These are phyloP conservation scores for Ophidiomyces ophidiicola DNA, from an alignment of 2,329 filamentous ascomycete genomes.

Conservation along the genomic window DNA sequence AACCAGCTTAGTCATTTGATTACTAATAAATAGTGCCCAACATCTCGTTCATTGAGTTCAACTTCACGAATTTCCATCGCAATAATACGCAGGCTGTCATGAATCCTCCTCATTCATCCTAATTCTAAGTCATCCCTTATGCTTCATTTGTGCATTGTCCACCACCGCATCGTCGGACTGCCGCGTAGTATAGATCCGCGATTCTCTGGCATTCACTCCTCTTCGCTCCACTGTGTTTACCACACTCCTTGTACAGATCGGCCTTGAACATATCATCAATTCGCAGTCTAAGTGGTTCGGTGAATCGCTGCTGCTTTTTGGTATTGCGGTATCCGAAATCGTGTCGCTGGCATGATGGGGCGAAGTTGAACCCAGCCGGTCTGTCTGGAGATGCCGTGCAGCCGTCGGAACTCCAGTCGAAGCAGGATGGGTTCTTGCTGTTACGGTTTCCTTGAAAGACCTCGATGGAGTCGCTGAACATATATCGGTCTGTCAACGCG, in stretches of 20 bases:
- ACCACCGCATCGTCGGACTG: constrained; percentile 12
- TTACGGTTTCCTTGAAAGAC: constrained; percentile 35
- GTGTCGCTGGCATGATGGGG: constrained; percentile 40
- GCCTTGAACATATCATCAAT: constrained; percentile 40
- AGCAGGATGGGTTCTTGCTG: constrained; percentile 28
- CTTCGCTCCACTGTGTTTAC: constrained; percentile 6
- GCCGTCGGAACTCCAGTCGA: constrained; percentile 29
- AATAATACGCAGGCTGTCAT: no score
- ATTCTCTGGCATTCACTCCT: constrained; percentile 8
- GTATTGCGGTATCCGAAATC: constrained; percentile 48
- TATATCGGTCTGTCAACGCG: constrained; percentile 34
- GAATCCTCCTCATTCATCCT: no score
- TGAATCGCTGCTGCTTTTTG: constrained; percentile 39
- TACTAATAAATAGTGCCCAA: neutral
- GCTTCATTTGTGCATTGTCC: constrained; percentile 8
- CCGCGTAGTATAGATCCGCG: constrained; percentile 12
- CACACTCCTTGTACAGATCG: constrained; percentile 11
- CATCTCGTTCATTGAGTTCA: neutral
- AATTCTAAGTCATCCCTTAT: neutral
- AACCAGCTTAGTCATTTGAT: no score
- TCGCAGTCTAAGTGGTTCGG: constrained; percentile 27
- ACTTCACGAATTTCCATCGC: no score
- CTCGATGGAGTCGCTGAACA: constrained; percentile 36
- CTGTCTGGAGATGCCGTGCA: constrained; percentile 26
- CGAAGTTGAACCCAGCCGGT: constrained; percentile 25